phyloP scores from a whole-genome alignment of 768 basidiomycete species.

The Russula vinacea region DNA sequence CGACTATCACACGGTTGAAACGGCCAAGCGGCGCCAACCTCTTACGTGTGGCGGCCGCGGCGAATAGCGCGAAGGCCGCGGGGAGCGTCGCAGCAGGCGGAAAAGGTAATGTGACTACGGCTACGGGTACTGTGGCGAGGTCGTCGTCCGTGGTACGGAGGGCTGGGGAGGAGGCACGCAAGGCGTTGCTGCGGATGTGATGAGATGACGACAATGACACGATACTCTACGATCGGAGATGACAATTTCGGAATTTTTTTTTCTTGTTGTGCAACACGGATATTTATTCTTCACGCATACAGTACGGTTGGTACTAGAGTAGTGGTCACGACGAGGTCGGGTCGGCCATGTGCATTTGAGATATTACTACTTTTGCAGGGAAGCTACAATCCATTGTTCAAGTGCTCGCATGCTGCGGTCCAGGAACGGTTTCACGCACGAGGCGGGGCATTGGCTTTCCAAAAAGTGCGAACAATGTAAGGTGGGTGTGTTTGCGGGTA shows the following conservation, averaged over 20 bases:
- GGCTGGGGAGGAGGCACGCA: conserved; percentile 52
- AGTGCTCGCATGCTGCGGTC: too few relatives aligned
- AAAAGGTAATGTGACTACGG: background rate
- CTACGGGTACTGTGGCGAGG: background rate
- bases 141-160: conserved; percentile 41
- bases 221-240: background rate
- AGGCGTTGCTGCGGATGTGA: conserved; percentile 42
- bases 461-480: too few relatives aligned
- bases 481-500: background rate
- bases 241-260: background rate
- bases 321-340: background rate
- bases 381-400: too few relatives aligned
- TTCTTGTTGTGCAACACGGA: background rate
- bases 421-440: too few relatives aligned
- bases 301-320: background rate
- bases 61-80: conserved; percentile 45
- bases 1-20: conserved; percentile 34
- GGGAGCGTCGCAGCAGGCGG: background rate
- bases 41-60: conserved; percentile 58
- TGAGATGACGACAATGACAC: too few relatives aligned
- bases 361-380: too few relatives aligned
- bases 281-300: conserved; percentile 4
- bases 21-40: conserved; percentile 52
- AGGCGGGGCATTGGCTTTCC: too few relatives aligned
- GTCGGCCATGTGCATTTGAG: background rate